Conservation (phyloP, 257 asterid species). For the Nicotiana sylvestris region DNA sequence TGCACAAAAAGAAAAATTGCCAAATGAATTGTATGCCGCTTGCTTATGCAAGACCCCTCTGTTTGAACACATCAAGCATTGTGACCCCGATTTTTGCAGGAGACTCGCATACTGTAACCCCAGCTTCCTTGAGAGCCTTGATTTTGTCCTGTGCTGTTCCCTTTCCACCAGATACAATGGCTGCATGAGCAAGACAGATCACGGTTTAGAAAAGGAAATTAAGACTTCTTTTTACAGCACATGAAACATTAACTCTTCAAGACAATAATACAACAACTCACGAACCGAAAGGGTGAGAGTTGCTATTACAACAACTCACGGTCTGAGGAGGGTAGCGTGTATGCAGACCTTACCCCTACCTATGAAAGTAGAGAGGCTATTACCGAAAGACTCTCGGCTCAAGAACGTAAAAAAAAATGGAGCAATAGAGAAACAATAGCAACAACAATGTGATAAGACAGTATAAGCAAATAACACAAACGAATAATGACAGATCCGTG, state of each 20-base stretch:
- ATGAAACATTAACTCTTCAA: background rate
- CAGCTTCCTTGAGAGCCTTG: constrained; percentile 72
- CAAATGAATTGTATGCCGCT: background rate
- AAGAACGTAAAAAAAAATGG: too few species aligned
- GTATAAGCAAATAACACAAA: too few species aligned
- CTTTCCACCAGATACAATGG: constrained; percentile 80
- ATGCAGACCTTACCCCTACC: too few species aligned
- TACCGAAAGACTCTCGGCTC: too few species aligned
- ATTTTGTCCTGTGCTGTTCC: constrained; percentile 94
- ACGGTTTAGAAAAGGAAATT: background rate
- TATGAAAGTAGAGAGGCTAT: too few species aligned
- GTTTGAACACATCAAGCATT: constrained; percentile 84
- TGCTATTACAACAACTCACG: background rate
- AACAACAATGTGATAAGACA: too few species aligned
- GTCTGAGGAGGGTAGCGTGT: too few species aligned
- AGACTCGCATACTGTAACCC: constrained; percentile 86
- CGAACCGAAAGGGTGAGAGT: background rate
- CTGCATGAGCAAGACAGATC: constrained; percentile 38
- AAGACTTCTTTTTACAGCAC: background rate
- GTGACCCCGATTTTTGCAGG: constrained; percentile 92
- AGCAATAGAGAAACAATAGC: too few species aligned
- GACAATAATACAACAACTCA: background rate
- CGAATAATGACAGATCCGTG: too few species aligned
- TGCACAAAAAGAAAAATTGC: background rate
- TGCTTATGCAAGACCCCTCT: constrained; percentile 69